Evolutionary conservation across 768 basidiomycete genomes (phyloP).

Genomic region (Amanita pallidorosea): DNA sequence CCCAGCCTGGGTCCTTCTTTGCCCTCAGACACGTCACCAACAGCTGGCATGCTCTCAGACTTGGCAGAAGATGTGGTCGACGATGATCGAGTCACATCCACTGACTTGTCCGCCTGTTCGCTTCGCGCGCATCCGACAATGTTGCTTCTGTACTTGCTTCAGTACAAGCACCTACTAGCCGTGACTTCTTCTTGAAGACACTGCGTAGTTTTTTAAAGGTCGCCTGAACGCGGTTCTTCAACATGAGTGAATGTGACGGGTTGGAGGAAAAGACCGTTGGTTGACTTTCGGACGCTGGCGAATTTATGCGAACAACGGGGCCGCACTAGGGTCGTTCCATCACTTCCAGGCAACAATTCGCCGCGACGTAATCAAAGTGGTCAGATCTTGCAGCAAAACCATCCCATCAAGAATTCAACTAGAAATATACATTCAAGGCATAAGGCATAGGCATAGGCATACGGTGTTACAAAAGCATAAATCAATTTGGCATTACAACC

Average conservation of each 20-base stretch:
- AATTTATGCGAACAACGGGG: constrained; percentile 1
- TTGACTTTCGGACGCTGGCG: background rate
- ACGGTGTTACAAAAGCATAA: too few species aligned
- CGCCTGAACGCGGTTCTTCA: constrained; percentile 1
- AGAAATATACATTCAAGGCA: background rate
- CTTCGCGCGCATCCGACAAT: background rate
- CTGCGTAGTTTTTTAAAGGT: background rate
- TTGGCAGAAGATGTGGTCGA: background rate
- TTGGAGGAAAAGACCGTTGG: background rate
- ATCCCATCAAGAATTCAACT: background rate
- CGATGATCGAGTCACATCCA: constrained; percentile 1
- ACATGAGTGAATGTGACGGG: background rate
- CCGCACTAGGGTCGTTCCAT: constrained; percentile 1
- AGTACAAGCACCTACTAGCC: background rate
- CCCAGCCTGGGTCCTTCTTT: background rate
- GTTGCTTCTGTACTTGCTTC: background rate
- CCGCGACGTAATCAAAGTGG: background rate
- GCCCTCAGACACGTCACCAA: background rate
- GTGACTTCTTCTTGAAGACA: constrained; percentile 2
- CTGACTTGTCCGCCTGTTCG: background rate
- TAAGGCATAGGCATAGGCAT: too few species aligned
- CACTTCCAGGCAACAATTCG: background rate
- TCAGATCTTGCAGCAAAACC: background rate
- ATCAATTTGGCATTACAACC: background rate
- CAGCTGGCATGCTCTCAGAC: background rate